Evolutionary conservation across 768 basidiomycete species (phyloP).

Genomic region (Hypholoma fasciculare): DNA sequence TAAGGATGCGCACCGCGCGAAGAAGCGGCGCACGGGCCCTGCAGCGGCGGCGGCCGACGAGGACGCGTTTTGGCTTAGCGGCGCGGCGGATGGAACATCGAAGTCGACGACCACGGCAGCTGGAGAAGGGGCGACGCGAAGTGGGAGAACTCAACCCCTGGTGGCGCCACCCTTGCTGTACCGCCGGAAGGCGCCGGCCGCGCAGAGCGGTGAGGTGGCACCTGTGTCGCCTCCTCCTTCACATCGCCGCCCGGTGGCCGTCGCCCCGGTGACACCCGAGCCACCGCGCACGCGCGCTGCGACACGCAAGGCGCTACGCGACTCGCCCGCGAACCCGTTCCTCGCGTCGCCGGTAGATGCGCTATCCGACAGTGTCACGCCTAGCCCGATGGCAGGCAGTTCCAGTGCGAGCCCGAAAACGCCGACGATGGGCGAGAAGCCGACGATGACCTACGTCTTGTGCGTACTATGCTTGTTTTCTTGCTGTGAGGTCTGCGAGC

Average conservation of each 20-base stretch:
- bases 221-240: conserved; percentile 72
- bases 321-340: conserved; percentile 77
- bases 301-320: conserved; percentile 36
- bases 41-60: conserved; percentile 40
- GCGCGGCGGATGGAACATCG: conserved; percentile 7
- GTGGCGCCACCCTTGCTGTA: conserved; percentile 31
- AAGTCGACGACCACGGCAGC: not conserved
- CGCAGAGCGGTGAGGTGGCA: conserved; percentile 28
- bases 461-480: conserved; percentile 34
- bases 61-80: conserved; percentile 52
- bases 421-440: conserved; percentile 50
- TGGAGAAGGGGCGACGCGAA: not conserved
- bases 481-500: conserved; percentile 22
- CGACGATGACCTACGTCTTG: conserved; percentile 74
- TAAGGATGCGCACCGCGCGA: conserved; percentile 20
- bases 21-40: conserved; percentile 36
- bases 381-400: conserved; percentile 24
- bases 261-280: conserved; percentile 32
- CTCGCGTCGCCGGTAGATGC: conserved; percentile 44
- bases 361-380: conserved; percentile 30
- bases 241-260: conserved; percentile 36
- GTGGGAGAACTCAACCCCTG: conserved; percentile 18
- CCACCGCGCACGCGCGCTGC: conserved; percentile 33
- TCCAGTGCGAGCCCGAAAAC: conserved; percentile 31
- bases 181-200: conserved; percentile 28